Evolutionary conservation across 352 stramenopile species (phyloP), one percentile per base, ranked within the genome.

Genomic region (Phytophthora boehmeriae): DNA sequence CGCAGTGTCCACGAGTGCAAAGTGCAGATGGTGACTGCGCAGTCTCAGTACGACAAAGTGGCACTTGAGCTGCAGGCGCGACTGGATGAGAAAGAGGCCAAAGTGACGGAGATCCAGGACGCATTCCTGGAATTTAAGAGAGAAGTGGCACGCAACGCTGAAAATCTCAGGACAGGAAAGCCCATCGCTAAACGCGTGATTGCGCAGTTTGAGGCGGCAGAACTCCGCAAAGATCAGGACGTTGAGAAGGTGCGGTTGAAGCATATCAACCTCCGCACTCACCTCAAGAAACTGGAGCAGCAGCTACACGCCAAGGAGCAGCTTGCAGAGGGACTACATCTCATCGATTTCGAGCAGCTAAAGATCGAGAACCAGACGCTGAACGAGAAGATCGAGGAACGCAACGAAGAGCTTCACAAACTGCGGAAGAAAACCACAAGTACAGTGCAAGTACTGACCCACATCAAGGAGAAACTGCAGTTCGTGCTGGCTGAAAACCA

Each of bases 341-440:
- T 98, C 17, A 98, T 98, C 47, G 95, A 98, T 72, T 98, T 98
- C 67, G 95, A 98, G 78, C 95, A 98, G 70, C 87, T 98, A 41
- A 98, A 98, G 71, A 98, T 98, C 68, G 94, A 98, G 73, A 98
- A 98, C 59, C 89, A 98, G 76, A 98, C 95, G 44, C 67, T 98
- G 30, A 98, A 97, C 73, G 95, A 98, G 69, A 98, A 98, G 71
- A 98, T 98, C 65, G 95, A 98, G 67, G 95, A 98, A 64, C 84
- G 95, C 46, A 98, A 98, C 68, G 95, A 98, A 53, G 95, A 98
- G 59, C 81, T 98, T 16, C 76, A 93, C 66, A 98, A 98, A 68
- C 68, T 98, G 34, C 78, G 91, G 35, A 97, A 97, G 61, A 98
- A 98, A 63, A 98, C 95, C 11, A 98, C 95, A 22, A 96, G 79